phyloP scores from a whole-genome alignment of 208 protist species.

The Endotrypanum monterogeii region DNA sequence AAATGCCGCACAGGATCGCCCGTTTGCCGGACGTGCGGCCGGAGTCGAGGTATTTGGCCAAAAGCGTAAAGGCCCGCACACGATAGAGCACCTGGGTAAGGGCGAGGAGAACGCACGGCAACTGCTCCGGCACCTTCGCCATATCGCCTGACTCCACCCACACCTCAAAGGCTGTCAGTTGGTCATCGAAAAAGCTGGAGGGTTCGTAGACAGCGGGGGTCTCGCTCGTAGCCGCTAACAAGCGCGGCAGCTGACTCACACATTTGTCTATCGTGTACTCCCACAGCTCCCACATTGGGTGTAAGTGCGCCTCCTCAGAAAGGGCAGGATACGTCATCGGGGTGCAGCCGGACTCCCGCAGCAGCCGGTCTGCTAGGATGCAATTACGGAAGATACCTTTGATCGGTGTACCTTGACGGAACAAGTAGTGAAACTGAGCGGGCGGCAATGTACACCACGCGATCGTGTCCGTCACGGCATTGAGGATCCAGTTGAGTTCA shows the following conservation, averaged over 20 bases:
- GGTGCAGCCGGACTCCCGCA: slow-evolving; percentile 94
- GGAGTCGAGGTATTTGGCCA: slow-evolving; percentile 97
- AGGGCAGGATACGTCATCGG: slow-evolving; percentile 95
- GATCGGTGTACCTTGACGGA: slow-evolving; percentile 96
- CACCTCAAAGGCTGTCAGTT: slow-evolving; percentile 98
- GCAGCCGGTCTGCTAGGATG: slow-evolving; percentile 96
- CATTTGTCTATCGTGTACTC: slow-evolving; percentile 93
- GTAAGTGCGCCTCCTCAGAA: slow-evolving; percentile 92
- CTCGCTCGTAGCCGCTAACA: slow-evolving; percentile 43
- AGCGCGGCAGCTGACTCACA: slow-evolving; percentile 90
- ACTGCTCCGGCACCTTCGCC: slow-evolving; percentile 92
- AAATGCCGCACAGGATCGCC: slow-evolving; percentile 96
- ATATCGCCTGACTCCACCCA: slow-evolving; percentile 96
- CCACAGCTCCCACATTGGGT: slow-evolving; percentile 97
- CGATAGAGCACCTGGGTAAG: slow-evolving; percentile 93
- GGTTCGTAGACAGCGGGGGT: slow-evolving; percentile 59
- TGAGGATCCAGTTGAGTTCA: slow-evolving; percentile 99
- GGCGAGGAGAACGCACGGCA: slow-evolving; percentile 97
- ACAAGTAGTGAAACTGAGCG: slow-evolving; percentile 94
- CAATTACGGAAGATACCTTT: slow-evolving; percentile 97
- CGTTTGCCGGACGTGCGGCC: slow-evolving; percentile 96
- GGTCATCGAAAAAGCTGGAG: slow-evolving; percentile 96
- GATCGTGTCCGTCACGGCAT: slow-evolving; percentile 98
- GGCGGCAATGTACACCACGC: slow-evolving; percentile 96
- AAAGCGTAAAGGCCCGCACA: slow-evolving; percentile 94